Base-by-base conservation (phyloP, 768 basidiomycete species). In the Amanita phalloides region DNA sequence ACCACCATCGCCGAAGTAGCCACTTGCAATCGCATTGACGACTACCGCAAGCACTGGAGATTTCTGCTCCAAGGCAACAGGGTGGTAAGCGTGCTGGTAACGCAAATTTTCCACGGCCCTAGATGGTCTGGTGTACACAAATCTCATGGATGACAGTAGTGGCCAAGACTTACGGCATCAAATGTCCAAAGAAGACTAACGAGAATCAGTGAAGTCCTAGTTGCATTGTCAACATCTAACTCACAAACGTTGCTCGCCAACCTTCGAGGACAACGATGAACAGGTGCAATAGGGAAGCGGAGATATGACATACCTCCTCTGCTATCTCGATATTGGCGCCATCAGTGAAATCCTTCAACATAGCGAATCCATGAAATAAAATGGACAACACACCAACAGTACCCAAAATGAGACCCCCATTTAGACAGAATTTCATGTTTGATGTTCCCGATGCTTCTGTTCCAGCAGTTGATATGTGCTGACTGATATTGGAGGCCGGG, bases 271-370 rank as follows among this genome's bases (percentile, higher is more conserved):
- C 17, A 7, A n/a, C 9, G 20, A 33, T 43, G 4, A 52, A 23
- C 23, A 49, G 39, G 23, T 10, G 14, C 11, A 39, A 39, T 35
- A 35, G n/a, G 28, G 9, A 10, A 35, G 20, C 11, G 26, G 14
- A 32, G 9, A 50, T n/a, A 32, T n/a, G 11, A 49, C 55, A 13
- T 39, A 64, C 71, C 64, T 96, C 93, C 61, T 97, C 91, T 3
- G 90, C 93, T 57, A 98, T 97, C 71, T 97, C 94, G 54, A 92
- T 91, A 61, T 91, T 94, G 17, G 95, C 95, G 50, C 95, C 95
- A 68, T 99, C 91, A 70, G 65, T 6, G 53, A 9, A 13, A 8
- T 21, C n/a, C 6, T 36, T 36, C 26, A 41, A 51, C 43, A 35
- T 37, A 11, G 30, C 30, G 21, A 20, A 30, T 3, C 10, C 26